A percentile compares a stretch with the other conserved stretches of the same genome.
These are phyloP conservation scores for Syzygium jambos DNA, from an alignment of 345 rosid species.

Conservation along the genomic window DNA sequence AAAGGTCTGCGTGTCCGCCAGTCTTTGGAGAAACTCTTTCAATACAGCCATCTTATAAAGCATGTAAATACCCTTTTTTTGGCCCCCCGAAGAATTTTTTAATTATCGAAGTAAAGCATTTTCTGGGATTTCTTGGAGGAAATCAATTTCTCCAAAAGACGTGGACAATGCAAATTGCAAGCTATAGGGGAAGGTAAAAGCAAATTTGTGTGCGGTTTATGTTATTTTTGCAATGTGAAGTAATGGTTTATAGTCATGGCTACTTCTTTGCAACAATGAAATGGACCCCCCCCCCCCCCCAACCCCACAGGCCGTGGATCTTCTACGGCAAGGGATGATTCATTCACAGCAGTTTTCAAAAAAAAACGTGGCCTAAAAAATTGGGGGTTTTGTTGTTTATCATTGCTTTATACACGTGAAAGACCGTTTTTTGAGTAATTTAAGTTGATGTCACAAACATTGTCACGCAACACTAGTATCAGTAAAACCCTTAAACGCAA, in stretches of 20 bases:
- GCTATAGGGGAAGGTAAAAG: neutral
- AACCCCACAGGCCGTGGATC: neutral
- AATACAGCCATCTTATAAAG: neutral
- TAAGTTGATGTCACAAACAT: neutral
- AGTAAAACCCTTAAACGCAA: neutral
- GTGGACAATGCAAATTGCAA: neutral
- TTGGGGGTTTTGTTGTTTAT: neutral
- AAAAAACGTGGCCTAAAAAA: neutral
- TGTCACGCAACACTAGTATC: too few species aligned
- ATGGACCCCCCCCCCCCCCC: too few species aligned
- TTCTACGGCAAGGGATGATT: neutral
- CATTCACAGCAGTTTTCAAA: neutral
- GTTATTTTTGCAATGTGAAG: neutral
- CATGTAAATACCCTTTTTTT: neutral
- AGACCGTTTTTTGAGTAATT: neutral
- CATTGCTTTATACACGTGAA: neutral
- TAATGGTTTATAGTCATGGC: neutral
- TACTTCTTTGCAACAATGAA: too few species aligned
- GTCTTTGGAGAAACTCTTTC: neutral
- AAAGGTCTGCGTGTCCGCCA: too few species aligned
- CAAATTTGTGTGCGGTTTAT: neutral
- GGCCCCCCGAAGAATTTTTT: too few species aligned
- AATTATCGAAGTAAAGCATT: neutral
- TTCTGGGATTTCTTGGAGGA: neutral
- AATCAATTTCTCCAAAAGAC: neutral